Percentiles rank a stretch among this genome's conserved stretches.
Conservation (phyloP, 768 basidiomycete species). For the Tulasnella sp. region DNA sequence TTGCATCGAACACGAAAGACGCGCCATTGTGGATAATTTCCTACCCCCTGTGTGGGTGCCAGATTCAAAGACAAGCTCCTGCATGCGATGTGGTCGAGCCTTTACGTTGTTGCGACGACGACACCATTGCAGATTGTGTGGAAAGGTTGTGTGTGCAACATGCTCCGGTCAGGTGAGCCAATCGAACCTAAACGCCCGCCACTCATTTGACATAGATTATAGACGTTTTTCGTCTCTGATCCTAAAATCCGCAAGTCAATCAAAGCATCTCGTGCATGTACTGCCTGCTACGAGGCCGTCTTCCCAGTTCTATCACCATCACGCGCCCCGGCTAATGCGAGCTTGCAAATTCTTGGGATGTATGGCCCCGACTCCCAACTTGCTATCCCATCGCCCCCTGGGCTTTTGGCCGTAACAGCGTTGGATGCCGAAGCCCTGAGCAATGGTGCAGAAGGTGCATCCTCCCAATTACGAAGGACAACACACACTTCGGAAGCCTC, state of each 20-base stretch:
- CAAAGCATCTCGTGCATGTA: conserved; percentile 70
- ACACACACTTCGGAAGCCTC: too few species aligned
- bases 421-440: too few species aligned
- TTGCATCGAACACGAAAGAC: conserved; percentile 27
- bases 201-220: conserved; percentile 7
- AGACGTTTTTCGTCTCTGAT: conserved; percentile 80
- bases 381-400: too few species aligned
- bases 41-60: conserved; percentile 90
- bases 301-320: conserved; percentile 40
- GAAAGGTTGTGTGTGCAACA: conserved; percentile 68
- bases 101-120: conserved; percentile 67
- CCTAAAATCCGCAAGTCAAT: conserved; percentile 31
- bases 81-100: conserved; percentile 67
- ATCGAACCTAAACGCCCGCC: neutral
- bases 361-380: too few species aligned
- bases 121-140: conserved; percentile 81
- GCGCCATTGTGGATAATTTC: conserved; percentile 52
- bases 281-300: conserved; percentile 74
- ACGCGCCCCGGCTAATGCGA: too few species aligned
- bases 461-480: too few species aligned
- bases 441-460: too few species aligned
- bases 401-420: too few species aligned
- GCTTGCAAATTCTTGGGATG: too few species aligned
- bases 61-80: conserved; percentile 65
- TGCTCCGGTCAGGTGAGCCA: conserved; percentile 64